Conservation (phyloP, 2,329 filamentous ascomycete genomes). For the Fusarium pilosicola region DNA sequence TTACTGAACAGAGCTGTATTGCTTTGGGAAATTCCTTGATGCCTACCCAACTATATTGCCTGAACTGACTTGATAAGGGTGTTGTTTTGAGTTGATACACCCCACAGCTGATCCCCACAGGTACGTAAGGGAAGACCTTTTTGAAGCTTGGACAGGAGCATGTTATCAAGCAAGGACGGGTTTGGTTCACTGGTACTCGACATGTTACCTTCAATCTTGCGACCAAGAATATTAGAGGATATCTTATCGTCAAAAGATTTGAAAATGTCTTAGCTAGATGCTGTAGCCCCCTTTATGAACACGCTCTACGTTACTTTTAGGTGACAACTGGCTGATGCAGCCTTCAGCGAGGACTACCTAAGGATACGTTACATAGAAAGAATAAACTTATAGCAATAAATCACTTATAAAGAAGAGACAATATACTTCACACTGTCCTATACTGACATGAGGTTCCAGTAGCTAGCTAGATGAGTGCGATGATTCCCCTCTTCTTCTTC, state of each 20-base stretch:
- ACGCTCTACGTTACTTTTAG: background rate
- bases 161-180: background rate
- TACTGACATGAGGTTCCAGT: accelerated
- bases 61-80: too few relatives aligned
- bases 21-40: too few relatives aligned
- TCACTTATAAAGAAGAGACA: accelerated
- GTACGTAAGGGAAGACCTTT: background rate
- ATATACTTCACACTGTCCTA: accelerated
- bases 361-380: too few relatives aligned
- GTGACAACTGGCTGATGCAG: background rate
- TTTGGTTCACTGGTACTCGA: background rate
- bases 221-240: background rate
- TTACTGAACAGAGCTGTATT: too few relatives aligned
- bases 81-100: too few relatives aligned
- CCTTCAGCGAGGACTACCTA: accelerated
- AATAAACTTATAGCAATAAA: too few relatives aligned
- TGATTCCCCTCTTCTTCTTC: too few relatives aligned
- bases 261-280: background rate
- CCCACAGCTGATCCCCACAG: too few relatives aligned
- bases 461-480: too few relatives aligned
- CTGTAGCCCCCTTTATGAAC: accelerated
- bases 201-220: background rate
- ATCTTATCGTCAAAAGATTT: background rate
- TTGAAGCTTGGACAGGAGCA: background rate
- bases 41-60: too few relatives aligned